Percentiles rank a stretch among this genome's conserved stretches.
Conservation (phyloP, 2,329 filamentous ascomycete genomes). For the Catunica adiposa region DNA sequence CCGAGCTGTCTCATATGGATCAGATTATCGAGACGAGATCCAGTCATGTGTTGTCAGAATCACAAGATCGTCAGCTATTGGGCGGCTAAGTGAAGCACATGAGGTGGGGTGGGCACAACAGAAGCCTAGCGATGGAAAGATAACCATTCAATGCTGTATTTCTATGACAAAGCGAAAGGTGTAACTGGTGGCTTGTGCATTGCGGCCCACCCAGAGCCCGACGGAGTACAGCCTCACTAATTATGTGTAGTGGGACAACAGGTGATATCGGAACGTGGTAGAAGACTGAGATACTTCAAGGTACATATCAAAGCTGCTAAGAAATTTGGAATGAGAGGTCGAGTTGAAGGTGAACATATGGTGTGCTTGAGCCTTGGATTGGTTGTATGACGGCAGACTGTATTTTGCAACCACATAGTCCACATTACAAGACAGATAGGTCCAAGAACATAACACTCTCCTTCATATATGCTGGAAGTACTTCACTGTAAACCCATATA, state of each 20-base stretch:
- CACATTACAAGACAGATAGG: no score
- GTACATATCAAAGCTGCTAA: no score
- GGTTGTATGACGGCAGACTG: no score
- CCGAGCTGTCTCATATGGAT: not conserved
- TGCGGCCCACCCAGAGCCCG: not conserved
- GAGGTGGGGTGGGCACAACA: not conserved
- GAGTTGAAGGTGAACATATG: no score
- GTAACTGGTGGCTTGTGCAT: not conserved
- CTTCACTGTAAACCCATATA: no score
- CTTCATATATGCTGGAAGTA: no score
- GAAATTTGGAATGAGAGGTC: no score
- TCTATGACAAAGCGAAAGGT: not conserved
- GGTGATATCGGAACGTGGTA: not conserved
- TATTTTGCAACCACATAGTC: no score
- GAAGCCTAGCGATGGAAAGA: not conserved
- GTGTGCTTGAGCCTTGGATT: no score
- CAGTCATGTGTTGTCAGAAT: not conserved
- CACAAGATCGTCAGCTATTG: not conserved
- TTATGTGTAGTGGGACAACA: not conserved
- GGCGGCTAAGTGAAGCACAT: not conserved
- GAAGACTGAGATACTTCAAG: no score
- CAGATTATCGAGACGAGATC: not conserved
- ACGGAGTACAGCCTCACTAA: not conserved
- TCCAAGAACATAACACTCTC: no score
- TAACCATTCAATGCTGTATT: not conserved